These are phyloP conservation scores for Penicillium sclerotiorum DNA, from an alignment of 2,329 filamentous ascomycete genomes.

Conservation along the genomic window DNA sequence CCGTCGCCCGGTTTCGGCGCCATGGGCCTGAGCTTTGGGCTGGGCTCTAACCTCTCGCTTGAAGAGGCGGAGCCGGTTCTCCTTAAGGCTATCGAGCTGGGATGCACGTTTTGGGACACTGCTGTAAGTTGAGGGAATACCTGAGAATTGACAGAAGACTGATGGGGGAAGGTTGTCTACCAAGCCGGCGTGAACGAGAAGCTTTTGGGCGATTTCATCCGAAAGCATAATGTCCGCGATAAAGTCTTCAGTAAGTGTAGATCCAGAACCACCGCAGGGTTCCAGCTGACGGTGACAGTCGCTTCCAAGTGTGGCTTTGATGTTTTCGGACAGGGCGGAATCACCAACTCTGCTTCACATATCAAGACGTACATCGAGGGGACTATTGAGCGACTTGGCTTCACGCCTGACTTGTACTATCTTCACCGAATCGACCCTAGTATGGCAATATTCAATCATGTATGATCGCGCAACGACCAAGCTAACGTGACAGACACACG, in stretches of 20 bases:
- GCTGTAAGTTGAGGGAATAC: constrained; percentile 35
- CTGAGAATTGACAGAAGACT: not conserved
- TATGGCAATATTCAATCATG: too few species aligned
- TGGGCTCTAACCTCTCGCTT: constrained; percentile 46
- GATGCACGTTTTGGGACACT: constrained; percentile 53
- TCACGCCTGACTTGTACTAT: constrained; percentile 51
- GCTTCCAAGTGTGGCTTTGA: constrained; percentile 54
- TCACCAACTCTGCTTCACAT: constrained; percentile 51
- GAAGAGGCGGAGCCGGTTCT: constrained; percentile 55
- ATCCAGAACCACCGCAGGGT: not conserved
- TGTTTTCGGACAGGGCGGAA: constrained; percentile 34
- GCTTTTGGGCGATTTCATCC: constrained; percentile 54
- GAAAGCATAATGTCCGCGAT: constrained; percentile 54
- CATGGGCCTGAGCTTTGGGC: constrained; percentile 52
- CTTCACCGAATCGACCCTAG: constrained; percentile 51
- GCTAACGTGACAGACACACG: constrained; percentile 50
- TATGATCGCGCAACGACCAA: too few species aligned
- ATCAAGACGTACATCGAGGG: constrained; percentile 55
- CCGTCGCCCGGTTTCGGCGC: constrained; percentile 52
- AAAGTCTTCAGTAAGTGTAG: constrained; percentile 50
- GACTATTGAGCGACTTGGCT: constrained; percentile 53
- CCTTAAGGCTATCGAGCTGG: constrained; percentile 52
- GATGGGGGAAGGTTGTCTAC: constrained; percentile 46
- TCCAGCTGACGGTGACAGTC: constrained; percentile 32
- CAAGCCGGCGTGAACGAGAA: constrained; percentile 53